phyloP scores from a whole-genome alignment of 768 basidiomycete genomes.

The Naematelia encephala region DNA sequence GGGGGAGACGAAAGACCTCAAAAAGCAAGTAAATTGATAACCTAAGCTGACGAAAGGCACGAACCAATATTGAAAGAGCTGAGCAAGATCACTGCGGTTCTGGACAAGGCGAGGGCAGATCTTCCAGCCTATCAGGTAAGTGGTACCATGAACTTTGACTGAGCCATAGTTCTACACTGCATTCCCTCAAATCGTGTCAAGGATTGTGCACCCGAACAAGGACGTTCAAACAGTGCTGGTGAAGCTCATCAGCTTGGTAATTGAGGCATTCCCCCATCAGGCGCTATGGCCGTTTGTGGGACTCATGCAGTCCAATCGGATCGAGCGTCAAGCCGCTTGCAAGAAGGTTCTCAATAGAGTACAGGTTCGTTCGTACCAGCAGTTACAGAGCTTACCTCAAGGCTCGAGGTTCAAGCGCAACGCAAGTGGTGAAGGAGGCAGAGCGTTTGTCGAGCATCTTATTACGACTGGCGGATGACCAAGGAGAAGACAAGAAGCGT shows the following conservation, averaged over 20 bases:
- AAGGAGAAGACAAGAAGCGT: conserved; percentile 34
- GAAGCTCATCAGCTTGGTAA: conserved; percentile 66
- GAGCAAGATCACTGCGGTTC: conserved; percentile 59
- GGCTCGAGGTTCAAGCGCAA: not conserved
- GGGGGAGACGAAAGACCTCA: conserved; percentile 59
- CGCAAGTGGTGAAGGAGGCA: conserved; percentile 27
- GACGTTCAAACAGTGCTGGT: conserved; percentile 63
- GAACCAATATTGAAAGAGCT: conserved; percentile 34
- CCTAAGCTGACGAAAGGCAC: not conserved
- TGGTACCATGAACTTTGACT: not conserved
- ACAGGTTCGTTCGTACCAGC: conserved; percentile 30
- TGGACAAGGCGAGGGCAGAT: conserved; percentile 59
- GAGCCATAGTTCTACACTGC: conserved; percentile 80
- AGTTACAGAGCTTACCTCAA: conserved; percentile 4
- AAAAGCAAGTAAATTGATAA: conserved; percentile 10
- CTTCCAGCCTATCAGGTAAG: conserved; percentile 77
- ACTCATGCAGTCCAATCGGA: conserved; percentile 77
- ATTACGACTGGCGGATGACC: conserved; percentile 35
- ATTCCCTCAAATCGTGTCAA: conserved; percentile 93
- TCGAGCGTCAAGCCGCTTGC: conserved; percentile 62
- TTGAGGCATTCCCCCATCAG: conserved; percentile 83
- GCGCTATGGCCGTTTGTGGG: conserved; percentile 88
- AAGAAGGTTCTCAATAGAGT: conserved; percentile 44
- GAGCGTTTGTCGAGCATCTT: conserved; percentile 28
- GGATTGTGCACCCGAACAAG: conserved; percentile 71